phyloP scores from a whole-genome alignment of 208 protist genomes.

The Wallacemonas sp. region DNA sequence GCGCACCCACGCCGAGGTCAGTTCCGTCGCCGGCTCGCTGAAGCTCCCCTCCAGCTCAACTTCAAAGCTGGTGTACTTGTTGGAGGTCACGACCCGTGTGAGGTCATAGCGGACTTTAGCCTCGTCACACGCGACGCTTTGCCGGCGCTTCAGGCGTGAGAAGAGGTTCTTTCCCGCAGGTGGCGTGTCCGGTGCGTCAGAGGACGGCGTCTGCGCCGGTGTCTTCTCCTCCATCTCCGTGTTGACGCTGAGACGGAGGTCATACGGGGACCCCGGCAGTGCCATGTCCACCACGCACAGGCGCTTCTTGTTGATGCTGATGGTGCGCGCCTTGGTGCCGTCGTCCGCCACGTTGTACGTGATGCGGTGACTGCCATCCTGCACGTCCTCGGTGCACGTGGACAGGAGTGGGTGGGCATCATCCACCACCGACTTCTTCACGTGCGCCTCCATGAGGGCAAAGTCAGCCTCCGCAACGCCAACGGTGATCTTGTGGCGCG shows the following conservation, averaged over 20 bases:
- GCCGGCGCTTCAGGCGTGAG: constrained; percentile 58
- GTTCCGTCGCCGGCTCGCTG: constrained; percentile 20
- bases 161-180: constrained; percentile 18
- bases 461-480: constrained; percentile 16
- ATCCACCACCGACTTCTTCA: not conserved
- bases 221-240: constrained; percentile 24
- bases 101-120: constrained; percentile 63
- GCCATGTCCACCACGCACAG: constrained; percentile 62
- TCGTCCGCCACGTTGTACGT: constrained; percentile 47
- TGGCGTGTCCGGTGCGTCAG: not conserved
- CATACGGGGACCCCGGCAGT: constrained; percentile 55
- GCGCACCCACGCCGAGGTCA: constrained; percentile 53
- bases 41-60: constrained; percentile 77
- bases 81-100: constrained; percentile 34
- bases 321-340: constrained; percentile 15
- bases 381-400: constrained; percentile 57
- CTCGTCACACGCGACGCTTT: constrained; percentile 29
- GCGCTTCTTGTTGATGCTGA: constrained; percentile 50
- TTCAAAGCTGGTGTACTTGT: constrained; percentile 36
- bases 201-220: not conserved
- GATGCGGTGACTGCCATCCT: constrained; percentile 34
- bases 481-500: constrained; percentile 2
- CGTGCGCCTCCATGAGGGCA: not conserved
- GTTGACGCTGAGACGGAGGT: constrained; percentile 68
- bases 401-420: not conserved